Evolutionary conservation across 306 rosid genomes (phyloP), one percentile per base, ranked within the genome.

Genomic region (Malus sylvestris): DNA sequence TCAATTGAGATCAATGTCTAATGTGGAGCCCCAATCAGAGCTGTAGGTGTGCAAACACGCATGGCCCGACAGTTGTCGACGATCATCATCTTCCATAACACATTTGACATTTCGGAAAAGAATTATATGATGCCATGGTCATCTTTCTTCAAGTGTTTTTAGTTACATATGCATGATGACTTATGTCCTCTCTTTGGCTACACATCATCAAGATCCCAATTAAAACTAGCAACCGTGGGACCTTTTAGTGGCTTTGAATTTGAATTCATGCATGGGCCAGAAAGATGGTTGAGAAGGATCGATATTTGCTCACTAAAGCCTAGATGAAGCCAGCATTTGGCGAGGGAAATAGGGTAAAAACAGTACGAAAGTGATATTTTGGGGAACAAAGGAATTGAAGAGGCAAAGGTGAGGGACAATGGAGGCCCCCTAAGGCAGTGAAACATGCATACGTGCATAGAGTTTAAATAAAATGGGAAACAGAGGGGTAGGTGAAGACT

Each of bases 191-290:
- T 14, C 68, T 57, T 76, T 67, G 29, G 60, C 62, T 71, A 30
- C 74, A 51, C 74, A 75, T 73, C 79, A 75, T 83, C 75, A 69
- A 67, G 65, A 67, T 80, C 80, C 73, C 74, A 76, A 55, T 64
- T 7, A 71, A 55, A 22, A 33, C 20, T 20, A 6, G 49, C 33
- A 55, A 22, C 33, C 40, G 76, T 58, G 33, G 75, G 76, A 57
- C 52, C 49, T 53, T 4, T 32, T 25, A 11, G 12, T 46, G 42
- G 40, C 44, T 29, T 70, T 70, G 64, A 71, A 52, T 71, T 11
- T 71, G 64, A 71, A 25, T 20, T 57, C 4, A 57, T 55, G 61
- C 27, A 32, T 32, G 15, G 75, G 35, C 75, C 44, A 32, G 23
- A 63, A 30, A 63, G 18, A 60, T 38, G 44, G 16, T 25, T 33